These are phyloP conservation scores for Wickerhamiella azyma DNA, from an alignment of 805 yeast species.

Conservation along the genomic window DNA sequence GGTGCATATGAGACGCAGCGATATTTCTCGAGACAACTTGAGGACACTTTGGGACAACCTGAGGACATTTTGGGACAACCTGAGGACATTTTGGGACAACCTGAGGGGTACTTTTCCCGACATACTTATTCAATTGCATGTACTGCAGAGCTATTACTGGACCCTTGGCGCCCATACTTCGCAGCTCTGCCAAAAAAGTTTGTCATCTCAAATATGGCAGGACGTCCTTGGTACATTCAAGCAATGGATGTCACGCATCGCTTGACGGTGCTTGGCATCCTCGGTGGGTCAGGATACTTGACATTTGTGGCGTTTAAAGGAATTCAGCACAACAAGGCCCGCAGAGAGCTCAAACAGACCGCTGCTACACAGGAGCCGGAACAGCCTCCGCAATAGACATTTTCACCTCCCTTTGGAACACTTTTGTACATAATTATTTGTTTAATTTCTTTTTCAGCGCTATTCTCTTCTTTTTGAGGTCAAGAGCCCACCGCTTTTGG, in stretches of 20 bases:
- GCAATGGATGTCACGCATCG: slow-evolving; percentile 62
- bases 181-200: neutral
- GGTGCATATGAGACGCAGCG: too few species aligned
- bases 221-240: slow-evolving; percentile 59
- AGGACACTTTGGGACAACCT: too few species aligned
- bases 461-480: slow-evolving; percentile 19
- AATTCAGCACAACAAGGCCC: neutral
- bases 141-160: too few species aligned
- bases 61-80: too few species aligned
- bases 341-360: slow-evolving; percentile 14
- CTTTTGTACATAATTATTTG: slow-evolving; percentile 29
- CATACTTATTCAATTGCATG: too few species aligned
- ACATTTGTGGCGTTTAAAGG: slow-evolving; percentile 8
- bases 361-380: slow-evolving; percentile 12
- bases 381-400: neutral
- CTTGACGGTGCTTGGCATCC: slow-evolving; percentile 50
- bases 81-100: too few species aligned
- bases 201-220: slow-evolving; percentile 3
- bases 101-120: too few species aligned
- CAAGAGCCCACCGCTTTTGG: slow-evolving; percentile 19
- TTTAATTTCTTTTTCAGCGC: slow-evolving; percentile 17
- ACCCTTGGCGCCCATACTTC: too few species aligned
- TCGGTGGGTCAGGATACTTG: slow-evolving; percentile 36
- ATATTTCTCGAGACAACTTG: too few species aligned
- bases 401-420: slow-evolving; percentile 1